Conservation (phyloP, 2,329 filamentous ascomycete genomes). For the Verticillium klebahnii region DNA sequence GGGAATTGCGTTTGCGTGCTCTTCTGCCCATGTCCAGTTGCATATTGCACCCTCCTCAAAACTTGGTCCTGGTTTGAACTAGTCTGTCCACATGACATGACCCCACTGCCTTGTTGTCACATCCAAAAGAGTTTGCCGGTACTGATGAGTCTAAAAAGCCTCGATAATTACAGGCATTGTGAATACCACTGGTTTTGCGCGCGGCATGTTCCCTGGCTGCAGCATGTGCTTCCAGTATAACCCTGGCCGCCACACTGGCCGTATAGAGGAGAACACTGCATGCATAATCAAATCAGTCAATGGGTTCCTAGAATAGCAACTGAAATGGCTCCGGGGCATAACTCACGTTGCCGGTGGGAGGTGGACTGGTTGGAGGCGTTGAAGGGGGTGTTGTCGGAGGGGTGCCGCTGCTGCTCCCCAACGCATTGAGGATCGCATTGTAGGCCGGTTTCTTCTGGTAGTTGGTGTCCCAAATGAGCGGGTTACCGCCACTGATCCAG, state of each 20-base stretch:
- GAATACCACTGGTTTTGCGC: constrained; percentile 13
- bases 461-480: constrained; percentile 48
- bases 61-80: too few species aligned
- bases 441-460: constrained; percentile 49
- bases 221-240: constrained; percentile 12
- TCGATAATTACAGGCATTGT: constrained; percentile 3
- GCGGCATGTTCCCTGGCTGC: constrained; percentile 9
- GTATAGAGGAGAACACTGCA: neutral
- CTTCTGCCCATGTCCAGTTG: too few species aligned
- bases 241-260: constrained; percentile 10
- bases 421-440: constrained; percentile 35
- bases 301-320: neutral
- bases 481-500: constrained; percentile 44
- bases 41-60: too few species aligned
- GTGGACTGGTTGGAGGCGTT: neutral
- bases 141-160: neutral
- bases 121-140: too few species aligned
- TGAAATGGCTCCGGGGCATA: neutral
- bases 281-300: neutral
- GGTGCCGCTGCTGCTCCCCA: constrained; percentile 11
- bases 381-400: neutral
- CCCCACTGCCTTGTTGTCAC: too few species aligned
- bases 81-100: too few species aligned
- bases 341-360: neutral
- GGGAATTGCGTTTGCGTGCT: too few species aligned